Evolutionary conservation across 2,329 filamentous ascomycete species (phyloP).

Genomic region (Endoconidiophora polonica): DNA sequence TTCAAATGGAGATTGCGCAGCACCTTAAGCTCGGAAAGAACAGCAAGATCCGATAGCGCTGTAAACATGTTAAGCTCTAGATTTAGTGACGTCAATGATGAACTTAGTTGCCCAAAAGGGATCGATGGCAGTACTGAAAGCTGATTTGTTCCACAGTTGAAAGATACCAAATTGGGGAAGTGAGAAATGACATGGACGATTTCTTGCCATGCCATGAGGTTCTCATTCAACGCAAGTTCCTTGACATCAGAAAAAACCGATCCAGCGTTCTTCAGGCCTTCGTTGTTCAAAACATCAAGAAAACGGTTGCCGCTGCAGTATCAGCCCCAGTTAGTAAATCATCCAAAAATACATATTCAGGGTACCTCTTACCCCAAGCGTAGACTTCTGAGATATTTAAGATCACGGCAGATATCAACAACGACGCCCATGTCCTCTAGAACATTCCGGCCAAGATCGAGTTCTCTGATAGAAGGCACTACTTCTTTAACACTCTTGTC

Average conservation of each 20-base stretch:
- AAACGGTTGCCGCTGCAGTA: slow-evolving; percentile 56
- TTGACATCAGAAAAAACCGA: slow-evolving; percentile 33
- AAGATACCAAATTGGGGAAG: slow-evolving; percentile 35
- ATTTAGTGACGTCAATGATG: slow-evolving; percentile 43
- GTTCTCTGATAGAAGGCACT: slow-evolving; percentile 54
- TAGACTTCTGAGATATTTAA: slow-evolving; percentile 49
- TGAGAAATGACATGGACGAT: slow-evolving; percentile 35
- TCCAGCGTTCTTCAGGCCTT: slow-evolving; percentile 19
- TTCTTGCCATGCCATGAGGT: slow-evolving; percentile 48
- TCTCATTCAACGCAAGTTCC: slow-evolving; percentile 51
- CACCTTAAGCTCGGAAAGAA: slow-evolving; percentile 32
- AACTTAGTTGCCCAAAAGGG: slow-evolving; percentile 22
- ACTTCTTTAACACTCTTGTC: slow-evolving; percentile 28
- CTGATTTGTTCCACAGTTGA: slow-evolving; percentile 41
- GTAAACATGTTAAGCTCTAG: slow-evolving; percentile 58
- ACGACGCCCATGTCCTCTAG: slow-evolving; percentile 53
- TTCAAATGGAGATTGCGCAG: slow-evolving; percentile 55
- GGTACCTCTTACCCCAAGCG: slow-evolving; percentile 6
- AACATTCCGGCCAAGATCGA: slow-evolving; percentile 75
- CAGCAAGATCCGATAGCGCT: slow-evolving; percentile 37
- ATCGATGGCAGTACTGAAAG: slow-evolving; percentile 33
- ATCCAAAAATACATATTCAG: not conserved
- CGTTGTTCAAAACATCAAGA: slow-evolving; percentile 24
- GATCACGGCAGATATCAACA: slow-evolving; percentile 50
- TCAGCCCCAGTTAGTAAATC: not conserved